Evolutionary conservation across 2,329 filamentous ascomycete species (phyloP).

Genomic region (Neonectria ditissima): DNA sequence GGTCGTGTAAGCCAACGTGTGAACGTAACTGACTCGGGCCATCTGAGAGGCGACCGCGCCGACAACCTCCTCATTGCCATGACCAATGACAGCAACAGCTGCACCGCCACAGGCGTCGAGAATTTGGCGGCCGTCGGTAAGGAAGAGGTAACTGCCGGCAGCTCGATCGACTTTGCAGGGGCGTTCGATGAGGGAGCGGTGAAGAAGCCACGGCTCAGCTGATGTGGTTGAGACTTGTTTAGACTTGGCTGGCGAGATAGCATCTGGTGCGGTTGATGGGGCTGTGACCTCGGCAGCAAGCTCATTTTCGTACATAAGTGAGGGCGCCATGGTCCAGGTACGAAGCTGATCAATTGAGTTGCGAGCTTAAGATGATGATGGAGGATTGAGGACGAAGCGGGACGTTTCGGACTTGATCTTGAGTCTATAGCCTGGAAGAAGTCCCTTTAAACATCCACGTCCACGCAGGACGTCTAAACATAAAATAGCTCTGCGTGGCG

Average conservation of each 20-base stretch:
- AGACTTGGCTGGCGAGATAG: not conserved
- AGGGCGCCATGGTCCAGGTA: too few relatives aligned
- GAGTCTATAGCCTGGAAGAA: too few relatives aligned
- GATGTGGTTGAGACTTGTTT: not conserved
- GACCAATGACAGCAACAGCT: conserved; percentile 68
- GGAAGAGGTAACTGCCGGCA: conserved; percentile 51
- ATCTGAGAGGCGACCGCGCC: conserved; percentile 71
- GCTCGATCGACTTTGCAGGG: conserved; percentile 57
- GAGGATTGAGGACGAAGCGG: too few relatives aligned
- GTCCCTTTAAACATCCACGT: too few relatives aligned
- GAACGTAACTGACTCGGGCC: conserved; percentile 62
- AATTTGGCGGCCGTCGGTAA: conserved; percentile 55
- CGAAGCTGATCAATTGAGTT: too few relatives aligned
- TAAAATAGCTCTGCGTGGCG: too few relatives aligned
- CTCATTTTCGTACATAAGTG: too few relatives aligned
- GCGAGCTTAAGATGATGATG: too few relatives aligned
- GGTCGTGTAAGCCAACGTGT: conserved; percentile 56
- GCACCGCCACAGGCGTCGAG: conserved; percentile 81
- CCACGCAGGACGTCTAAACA: too few relatives aligned
- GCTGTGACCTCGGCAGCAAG: too few relatives aligned
- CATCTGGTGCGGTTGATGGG: not conserved
- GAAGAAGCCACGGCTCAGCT: conserved; percentile 40
- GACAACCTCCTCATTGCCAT: conserved; percentile 70
- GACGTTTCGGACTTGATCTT: too few relatives aligned
- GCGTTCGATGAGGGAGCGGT: conserved; percentile 48